A percentile compares a stretch with the other conserved stretches of the same genome.
Evolutionary conservation across 1,284 basidiomycete genomes (phyloP).

Genomic region (Rugiboletus extremiorientalis): DNA sequence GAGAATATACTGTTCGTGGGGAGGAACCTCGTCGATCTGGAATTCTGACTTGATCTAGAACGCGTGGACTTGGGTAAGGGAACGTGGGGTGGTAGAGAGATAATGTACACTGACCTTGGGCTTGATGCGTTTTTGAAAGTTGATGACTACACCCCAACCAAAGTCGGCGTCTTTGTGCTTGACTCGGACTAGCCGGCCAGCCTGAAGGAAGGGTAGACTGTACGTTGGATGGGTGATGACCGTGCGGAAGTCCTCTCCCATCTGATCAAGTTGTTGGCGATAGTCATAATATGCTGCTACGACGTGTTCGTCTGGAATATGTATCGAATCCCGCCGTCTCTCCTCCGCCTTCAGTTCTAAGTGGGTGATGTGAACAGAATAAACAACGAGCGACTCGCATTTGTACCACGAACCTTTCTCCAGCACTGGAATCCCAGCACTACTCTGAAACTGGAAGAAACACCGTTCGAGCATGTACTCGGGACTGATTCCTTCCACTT

Average conservation of each 20-base stretch:
- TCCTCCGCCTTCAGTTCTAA: constrained; percentile 80
- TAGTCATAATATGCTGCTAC: constrained; percentile 92
- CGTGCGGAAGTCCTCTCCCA: constrained; percentile 83
- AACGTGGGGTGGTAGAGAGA: neutral
- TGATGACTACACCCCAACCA: constrained; percentile 94
- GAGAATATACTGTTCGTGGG: constrained; percentile 91
- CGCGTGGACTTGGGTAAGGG: neutral
- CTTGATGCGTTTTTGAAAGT: constrained; percentile 83
- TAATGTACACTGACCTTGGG: constrained; percentile 54
- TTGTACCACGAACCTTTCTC: constrained; percentile 69
- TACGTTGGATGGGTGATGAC: constrained; percentile 96
- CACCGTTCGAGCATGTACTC: constrained; percentile 98
- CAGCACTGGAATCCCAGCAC: constrained; percentile 82
- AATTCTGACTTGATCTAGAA: constrained; percentile 31
- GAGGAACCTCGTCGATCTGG: constrained; percentile 61
- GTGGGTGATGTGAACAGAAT: constrained; percentile 1
- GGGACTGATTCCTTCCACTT: constrained; percentile 97
- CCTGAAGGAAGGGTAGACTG: constrained; percentile 89
- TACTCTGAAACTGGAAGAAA: constrained; percentile 99
- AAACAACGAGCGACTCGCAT: neutral
- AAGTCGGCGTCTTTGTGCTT: constrained; percentile 88
- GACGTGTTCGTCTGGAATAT: constrained; percentile 80
- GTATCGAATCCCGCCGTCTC: constrained; percentile 61
- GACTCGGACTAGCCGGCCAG: constrained; percentile 89
- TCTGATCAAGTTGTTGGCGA: constrained; percentile 88